phyloP scores from a whole-genome alignment of 306 rosid genomes.

The Carpinus viminea region DNA sequence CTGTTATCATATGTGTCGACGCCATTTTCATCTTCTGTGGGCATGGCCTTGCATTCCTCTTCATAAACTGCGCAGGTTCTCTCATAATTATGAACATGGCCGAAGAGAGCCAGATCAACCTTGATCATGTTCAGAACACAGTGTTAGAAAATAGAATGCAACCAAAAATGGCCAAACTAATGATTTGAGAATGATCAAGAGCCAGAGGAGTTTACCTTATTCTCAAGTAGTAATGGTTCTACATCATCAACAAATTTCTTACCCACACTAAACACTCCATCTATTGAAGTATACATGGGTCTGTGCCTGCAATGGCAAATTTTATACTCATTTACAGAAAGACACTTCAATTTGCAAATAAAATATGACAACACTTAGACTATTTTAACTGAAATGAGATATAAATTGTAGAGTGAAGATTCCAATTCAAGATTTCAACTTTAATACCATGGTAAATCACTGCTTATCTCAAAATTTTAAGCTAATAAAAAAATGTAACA shows the following conservation, averaged over 20 bases:
- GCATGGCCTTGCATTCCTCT: slow-evolving; percentile 54
- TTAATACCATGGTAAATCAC: too few relatives aligned
- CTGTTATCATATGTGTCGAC: too few relatives aligned
- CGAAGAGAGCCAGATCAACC: slow-evolving; percentile 81
- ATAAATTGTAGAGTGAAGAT: too few relatives aligned
- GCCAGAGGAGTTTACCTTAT: slow-evolving; percentile 46
- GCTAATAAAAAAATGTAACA: too few relatives aligned
- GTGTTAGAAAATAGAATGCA: background rate
- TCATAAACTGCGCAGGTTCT: slow-evolving; percentile 67
- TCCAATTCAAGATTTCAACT: too few relatives aligned
- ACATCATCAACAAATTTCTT: slow-evolving; percentile 37
- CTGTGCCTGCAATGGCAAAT: slow-evolving; percentile 59
- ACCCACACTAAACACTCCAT: slow-evolving; percentile 26
- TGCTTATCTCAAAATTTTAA: too few relatives aligned
- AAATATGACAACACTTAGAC: too few relatives aligned
- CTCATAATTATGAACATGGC: slow-evolving; percentile 91
- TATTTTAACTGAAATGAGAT: too few relatives aligned
- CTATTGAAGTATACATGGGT: slow-evolving; percentile 65
- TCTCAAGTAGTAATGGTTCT: slow-evolving; percentile 62
- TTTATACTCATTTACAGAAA: too few relatives aligned
- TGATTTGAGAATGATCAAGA: background rate
- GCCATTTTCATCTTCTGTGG: slow-evolving; percentile 8
- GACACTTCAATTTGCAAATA: too few relatives aligned
- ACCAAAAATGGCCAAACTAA: background rate
- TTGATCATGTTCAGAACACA: slow-evolving; percentile 20